A percentile compares a stretch with the other conserved stretches of the same genome.
These are phyloP conservation scores for Coemansia sp. DNA, from an alignment of 192 early-diverging fungal species.

Conservation along the genomic window DNA sequence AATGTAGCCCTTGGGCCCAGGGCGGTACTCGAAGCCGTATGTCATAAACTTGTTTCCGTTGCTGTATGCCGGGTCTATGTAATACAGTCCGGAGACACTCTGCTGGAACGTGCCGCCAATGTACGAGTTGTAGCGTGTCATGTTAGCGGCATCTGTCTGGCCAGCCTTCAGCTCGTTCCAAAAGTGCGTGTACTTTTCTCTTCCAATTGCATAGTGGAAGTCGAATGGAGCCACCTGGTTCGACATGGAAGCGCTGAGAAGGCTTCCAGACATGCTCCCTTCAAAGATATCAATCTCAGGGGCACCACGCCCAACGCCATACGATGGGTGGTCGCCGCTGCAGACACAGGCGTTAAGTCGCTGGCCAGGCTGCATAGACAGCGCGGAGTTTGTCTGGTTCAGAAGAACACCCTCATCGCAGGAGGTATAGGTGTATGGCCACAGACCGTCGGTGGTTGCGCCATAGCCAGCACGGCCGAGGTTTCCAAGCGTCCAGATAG, in stretches of 20 bases:
- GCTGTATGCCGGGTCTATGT: conserved; percentile 38
- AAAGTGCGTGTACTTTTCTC: conserved; percentile 46
- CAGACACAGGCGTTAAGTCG: conserved; percentile 58
- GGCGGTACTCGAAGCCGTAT: conserved; percentile 56
- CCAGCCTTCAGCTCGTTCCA: conserved; percentile 40
- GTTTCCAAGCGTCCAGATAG: conserved; percentile 62
- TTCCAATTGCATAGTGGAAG: conserved; percentile 53
- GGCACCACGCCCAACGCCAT: conserved; percentile 58
- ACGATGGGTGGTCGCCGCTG: conserved; percentile 57
- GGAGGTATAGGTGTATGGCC: conserved; percentile 58
- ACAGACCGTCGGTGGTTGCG: conserved; percentile 60
- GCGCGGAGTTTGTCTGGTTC: conserved; percentile 59
- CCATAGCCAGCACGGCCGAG: conserved; percentile 61
- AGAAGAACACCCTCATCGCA: conserved; percentile 59
- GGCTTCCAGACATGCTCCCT: conserved; percentile 36
- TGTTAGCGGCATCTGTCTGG: conserved; percentile 21
- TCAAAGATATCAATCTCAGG: conserved; percentile 63
- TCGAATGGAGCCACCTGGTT: conserved; percentile 58
- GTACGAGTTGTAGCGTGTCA: conserved; percentile 51
- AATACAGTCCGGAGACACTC: conserved; percentile 48
- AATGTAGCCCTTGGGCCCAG: conserved; percentile 48
- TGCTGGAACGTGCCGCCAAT: conserved; percentile 56
- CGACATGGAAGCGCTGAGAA: conserved; percentile 50
- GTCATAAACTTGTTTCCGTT: conserved; percentile 47
- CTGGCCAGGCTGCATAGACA: conserved; percentile 59